Evolutionary conservation across 2,329 filamentous ascomycete species (phyloP), one percentile per base, ranked within the genome.

Genomic region (Aspergillus sp.): DNA sequence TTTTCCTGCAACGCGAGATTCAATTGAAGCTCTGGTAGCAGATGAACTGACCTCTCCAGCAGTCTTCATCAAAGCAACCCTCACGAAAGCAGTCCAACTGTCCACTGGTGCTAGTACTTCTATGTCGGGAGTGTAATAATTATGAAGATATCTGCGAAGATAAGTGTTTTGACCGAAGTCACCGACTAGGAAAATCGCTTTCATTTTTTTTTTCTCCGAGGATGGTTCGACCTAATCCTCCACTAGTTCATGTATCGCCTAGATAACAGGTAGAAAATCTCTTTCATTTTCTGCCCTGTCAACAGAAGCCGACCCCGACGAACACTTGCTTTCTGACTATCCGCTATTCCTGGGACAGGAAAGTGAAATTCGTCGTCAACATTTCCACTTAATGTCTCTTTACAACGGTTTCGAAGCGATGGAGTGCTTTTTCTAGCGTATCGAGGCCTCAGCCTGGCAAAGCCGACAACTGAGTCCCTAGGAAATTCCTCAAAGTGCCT

Each of bases 141-240:
- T 45, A 6, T 47, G 42, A 3, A 63, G 44, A n/a, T 50, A 50
- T 7, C 52, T 51, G 7, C 53, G 51, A 13, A 64, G 53, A 33
- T 59, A 64, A 2, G 46, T 47, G 25, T 53, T 64, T 12, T 64
- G 53, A 9, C 61, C 61, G 43, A 65, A 63, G 1, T 60, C 60
- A 1, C 63, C 62, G 1, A 65, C 62, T 0, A 65, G 44, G 1
- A 64, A 53, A 1, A 66, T 50, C 5, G 59, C 50, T 53, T 77
- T 75, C 50, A 85, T 82, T 37, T 81, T 79, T 58, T 80, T 80
- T 61, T 79, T 58, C 80, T 80, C 61, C 17, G 77, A 77, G 33
- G 79, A 80, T 13, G 78, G 78, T 68, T 82, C 80, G 54, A 63
- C 51, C 39, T 63, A 61, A 20, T 48, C 35, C 23, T 50, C 48